Base-by-base conservation (phyloP, 1,139 yeast genomes). In the Kluyveromyces sp. region DNA sequence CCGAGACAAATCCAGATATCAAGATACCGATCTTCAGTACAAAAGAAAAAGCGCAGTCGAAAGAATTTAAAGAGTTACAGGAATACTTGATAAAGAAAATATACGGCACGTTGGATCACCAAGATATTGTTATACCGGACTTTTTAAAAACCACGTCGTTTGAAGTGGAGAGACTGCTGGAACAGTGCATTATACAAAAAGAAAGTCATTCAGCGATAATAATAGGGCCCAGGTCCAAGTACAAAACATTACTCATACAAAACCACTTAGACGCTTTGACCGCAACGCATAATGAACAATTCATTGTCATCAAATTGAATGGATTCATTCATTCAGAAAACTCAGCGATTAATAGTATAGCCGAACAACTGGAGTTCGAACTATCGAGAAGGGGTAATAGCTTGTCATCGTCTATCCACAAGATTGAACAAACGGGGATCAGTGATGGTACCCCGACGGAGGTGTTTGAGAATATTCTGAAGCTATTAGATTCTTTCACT, bases 171-270 rank as follows among this genome's bases (percentile, higher is more conserved):
- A 65, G 69, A 12, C 61, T 84, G 52, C 60, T 89, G 46, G 78
- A 77, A 46, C 80, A 80, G 50, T 82, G 95, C 0, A 71, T 89
- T 0, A 65, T 69, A 15, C 78, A 77, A 49, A 74, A 77, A 32
- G 94, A 87, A 52, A 92, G 95, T 3, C 88, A 85, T 57, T 88
- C 96, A 0, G 77, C 82, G 8, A 67, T 89, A 9, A 48, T 92
- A 1, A 72, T 87, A 39, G 98, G 98, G 0, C 89, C 96, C 0
- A 67, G 89, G 39, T 78, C 84, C 1, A 68, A 79, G 4, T 96
- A 95, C 0, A 92, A 92, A 60, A 72, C 94, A 0, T 65, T 77
- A 1, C 64, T 85, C 9, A 68, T 89, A 7, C 73, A 82, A 37
- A 65, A 70, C 4, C 86, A 85, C 0, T 49, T 92, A 22, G 51